Conservation (phyloP, 345 rosid genomes). For the Excoecaria agallocha region DNA sequence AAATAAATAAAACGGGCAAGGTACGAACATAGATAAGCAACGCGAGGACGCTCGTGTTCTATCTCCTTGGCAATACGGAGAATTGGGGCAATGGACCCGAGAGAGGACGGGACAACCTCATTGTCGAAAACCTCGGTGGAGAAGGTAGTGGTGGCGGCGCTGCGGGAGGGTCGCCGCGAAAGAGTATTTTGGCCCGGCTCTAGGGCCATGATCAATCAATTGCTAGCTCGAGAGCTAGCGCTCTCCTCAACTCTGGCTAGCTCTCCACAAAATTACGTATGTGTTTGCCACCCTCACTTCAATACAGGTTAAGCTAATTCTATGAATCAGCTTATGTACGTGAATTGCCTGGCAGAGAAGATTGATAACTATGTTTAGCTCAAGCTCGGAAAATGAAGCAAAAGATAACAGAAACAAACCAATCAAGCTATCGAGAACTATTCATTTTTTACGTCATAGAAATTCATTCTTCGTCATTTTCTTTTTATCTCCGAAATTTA, state of each 20-base stretch:
- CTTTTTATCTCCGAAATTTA: no score
- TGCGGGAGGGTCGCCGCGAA: constrained; percentile 78
- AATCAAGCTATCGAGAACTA: no score
- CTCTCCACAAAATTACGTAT: neutral
- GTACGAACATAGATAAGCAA: constrained; percentile 81
- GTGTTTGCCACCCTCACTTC: neutral
- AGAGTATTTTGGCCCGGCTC: constrained; percentile 53
- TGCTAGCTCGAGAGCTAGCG: constrained; percentile 21
- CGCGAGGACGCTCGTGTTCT: constrained; percentile 93
- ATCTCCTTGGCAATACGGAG: constrained; percentile 88
- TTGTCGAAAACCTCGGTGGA: constrained; percentile 92
- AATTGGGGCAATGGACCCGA: constrained; percentile 75
- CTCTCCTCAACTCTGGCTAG: constrained; percentile 14
- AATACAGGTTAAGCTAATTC: no score
- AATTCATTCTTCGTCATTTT: no score
- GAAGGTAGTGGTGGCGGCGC: constrained; percentile 84
- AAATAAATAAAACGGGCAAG: neutral
- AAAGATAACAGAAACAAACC: no score
- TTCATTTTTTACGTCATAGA: no score
- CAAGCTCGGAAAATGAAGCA: no score
- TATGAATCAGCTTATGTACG: no score
- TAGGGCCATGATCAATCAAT: constrained; percentile 7
- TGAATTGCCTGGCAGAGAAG: no score
- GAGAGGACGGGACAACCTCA: constrained; percentile 90
- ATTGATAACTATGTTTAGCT: no score